phyloP scores from a whole-genome alignment of 2,329 filamentous ascomycete species.

The Trichoderma simmonsii region DNA sequence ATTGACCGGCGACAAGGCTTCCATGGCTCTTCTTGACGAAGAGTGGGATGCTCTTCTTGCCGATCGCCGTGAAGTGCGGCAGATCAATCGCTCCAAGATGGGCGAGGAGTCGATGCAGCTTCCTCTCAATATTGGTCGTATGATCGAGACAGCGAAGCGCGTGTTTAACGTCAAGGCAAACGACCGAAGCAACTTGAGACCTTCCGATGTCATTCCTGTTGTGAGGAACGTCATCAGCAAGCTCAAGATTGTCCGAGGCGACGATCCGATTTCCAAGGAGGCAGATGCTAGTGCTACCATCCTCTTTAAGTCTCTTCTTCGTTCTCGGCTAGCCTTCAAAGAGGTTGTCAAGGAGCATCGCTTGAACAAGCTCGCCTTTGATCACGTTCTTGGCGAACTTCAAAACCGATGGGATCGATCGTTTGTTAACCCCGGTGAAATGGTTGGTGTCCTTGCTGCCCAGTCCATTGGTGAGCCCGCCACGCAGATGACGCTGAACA shows the following conservation, averaged over 20 bases:
- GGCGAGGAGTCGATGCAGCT: slow-evolving; percentile 85
- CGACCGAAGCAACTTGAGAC: slow-evolving; percentile 83
- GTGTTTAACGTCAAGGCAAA: slow-evolving; percentile 87
- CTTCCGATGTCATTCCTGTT: slow-evolving; percentile 78
- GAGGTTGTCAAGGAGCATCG: slow-evolving; percentile 82
- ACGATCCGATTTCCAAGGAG: slow-evolving; percentile 77
- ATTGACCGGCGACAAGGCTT: slow-evolving; percentile 80
- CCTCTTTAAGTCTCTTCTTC: slow-evolving; percentile 86
- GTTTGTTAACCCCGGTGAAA: slow-evolving; percentile 88
- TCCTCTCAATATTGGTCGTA: slow-evolving; percentile 85
- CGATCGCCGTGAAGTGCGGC: slow-evolving; percentile 74
- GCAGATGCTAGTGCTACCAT: slow-evolving; percentile 86
- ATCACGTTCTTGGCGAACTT: slow-evolving; percentile 86
- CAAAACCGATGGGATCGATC: slow-evolving; percentile 84
- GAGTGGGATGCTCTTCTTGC: slow-evolving; percentile 76
- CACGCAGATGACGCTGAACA: slow-evolving; percentile 99
- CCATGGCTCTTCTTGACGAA: slow-evolving; percentile 80
- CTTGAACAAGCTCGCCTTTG: slow-evolving; percentile 86
- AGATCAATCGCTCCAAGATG: slow-evolving; percentile 63
- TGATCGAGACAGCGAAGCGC: slow-evolving; percentile 85
- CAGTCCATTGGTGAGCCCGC: slow-evolving; percentile 98
- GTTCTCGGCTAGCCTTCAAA: slow-evolving; percentile 89
- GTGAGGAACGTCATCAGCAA: slow-evolving; percentile 72
- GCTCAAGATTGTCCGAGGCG: slow-evolving; percentile 81
- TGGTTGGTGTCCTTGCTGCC: slow-evolving; percentile 96